phyloP scores from a whole-genome alignment of 148 eudicot species.

The Beta vulgaris region DNA sequence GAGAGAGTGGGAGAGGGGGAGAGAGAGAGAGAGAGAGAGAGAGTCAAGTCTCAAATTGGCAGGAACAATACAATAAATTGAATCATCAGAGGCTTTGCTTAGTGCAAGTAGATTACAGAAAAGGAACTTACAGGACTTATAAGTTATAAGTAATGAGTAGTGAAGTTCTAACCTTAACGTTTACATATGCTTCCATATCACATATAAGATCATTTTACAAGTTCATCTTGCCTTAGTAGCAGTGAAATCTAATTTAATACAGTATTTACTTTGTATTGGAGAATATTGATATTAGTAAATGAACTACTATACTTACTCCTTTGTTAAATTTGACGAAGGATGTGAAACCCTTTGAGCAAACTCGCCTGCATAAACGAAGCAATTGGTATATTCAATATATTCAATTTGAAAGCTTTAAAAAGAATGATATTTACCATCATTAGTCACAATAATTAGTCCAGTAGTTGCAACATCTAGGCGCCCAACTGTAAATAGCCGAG shows the following conservation, averaged over 20 bases:
- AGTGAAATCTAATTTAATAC: no score
- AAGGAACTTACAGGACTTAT: neutral
- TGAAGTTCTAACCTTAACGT: no score
- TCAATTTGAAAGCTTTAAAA: neutral
- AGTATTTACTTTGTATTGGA: neutral
- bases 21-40: neutral
- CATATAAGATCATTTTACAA: no score
- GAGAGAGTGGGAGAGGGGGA: no score
- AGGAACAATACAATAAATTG: neutral
- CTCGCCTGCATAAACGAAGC: slow-evolving; percentile 53
- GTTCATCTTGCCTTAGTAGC: no score
- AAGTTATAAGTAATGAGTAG: neutral
- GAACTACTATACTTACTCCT: slow-evolving; percentile 77
- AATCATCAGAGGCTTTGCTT: neutral
- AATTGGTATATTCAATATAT: neutral
- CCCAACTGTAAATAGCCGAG: slow-evolving; percentile 90
- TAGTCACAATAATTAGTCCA: slow-evolving; percentile 90
- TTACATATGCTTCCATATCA: no score
- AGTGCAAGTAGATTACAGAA: neutral
- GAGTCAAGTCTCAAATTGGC: neutral
- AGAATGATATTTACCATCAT: slow-evolving; percentile 69
- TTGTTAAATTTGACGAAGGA: slow-evolving; percentile 84
- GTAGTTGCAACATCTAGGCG: slow-evolving; percentile 97
- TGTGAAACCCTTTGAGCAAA: slow-evolving; percentile 89
- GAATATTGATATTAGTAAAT: slow-evolving; percentile 5